Conservation (phyloP, 768 basidiomycete species). For the Lactarius hengduanensis region DNA sequence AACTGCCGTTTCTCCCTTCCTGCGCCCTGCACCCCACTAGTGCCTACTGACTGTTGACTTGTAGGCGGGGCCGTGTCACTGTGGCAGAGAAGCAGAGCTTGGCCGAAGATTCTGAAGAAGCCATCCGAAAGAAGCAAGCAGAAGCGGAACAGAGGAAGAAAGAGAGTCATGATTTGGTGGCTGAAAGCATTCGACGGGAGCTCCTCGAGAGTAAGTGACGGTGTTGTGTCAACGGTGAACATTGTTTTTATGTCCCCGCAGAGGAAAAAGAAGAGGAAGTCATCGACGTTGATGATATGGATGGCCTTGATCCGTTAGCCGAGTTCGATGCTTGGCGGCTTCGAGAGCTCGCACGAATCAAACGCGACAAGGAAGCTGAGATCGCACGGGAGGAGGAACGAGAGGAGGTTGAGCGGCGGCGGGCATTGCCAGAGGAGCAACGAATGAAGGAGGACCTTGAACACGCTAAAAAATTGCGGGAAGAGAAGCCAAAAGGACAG, state of each 20-base stretch:
- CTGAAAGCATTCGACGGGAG: conserved; percentile 90
- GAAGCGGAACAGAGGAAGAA: conserved; percentile 82
- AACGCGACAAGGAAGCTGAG: conserved; percentile 90
- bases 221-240: conserved; percentile 5
- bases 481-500: conserved; percentile 87
- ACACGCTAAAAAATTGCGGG: conserved; percentile 74
- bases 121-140: conserved; percentile 60
- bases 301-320: conserved; percentile 80
- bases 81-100: conserved; percentile 67
- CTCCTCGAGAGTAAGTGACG: conserved; percentile 79
- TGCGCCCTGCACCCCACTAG: neutral
- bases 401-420: conserved; percentile 87
- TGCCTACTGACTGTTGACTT: neutral
- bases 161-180: conserved; percentile 90
- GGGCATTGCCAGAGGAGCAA: conserved; percentile 92
- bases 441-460: conserved; percentile 90
- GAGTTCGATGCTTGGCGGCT: conserved; percentile 98
- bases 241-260: conserved; percentile 35
- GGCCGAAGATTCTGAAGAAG: conserved; percentile 74
- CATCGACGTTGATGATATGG: conserved; percentile 93
- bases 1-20: neutral
- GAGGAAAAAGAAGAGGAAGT: conserved; percentile 85
- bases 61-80: conserved; percentile 73
- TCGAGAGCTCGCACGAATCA: conserved; percentile 89
- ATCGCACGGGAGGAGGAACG: conserved; percentile 77